Conservation (phyloP, 116 monocot genomes). For the Iris pallida region DNA sequence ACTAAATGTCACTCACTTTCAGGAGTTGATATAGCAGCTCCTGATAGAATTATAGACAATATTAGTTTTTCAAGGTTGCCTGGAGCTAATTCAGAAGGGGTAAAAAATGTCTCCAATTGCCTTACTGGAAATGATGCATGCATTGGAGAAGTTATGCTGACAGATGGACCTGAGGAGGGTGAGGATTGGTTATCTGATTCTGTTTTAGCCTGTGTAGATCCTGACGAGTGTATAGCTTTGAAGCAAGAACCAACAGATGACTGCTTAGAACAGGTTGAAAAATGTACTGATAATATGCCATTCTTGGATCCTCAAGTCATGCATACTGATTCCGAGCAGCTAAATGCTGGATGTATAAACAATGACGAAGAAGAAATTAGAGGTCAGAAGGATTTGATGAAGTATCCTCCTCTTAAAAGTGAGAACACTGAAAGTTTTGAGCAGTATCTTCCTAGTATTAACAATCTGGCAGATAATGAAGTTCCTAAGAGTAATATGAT, state of each 20-base stretch:
- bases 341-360: constrained; percentile 9
- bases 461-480: constrained; percentile 2
- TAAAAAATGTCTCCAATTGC: background rate
- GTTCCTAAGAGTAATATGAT: background rate
- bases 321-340: constrained; percentile 2
- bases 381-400: background rate
- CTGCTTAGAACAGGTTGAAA: background rate
- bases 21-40: constrained; percentile 4
- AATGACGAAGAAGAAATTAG: constrained; percentile 4
- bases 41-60: constrained; percentile 15
- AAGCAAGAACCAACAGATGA: constrained; percentile 21
- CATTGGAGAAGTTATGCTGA: constrained; percentile 5
- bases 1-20: constrained; percentile 6
- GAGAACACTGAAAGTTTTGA: constrained; percentile 6
- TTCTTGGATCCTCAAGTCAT: constrained; percentile 7
- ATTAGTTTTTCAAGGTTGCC: constrained; percentile 7
- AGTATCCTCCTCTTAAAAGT: background rate
- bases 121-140: constrained; percentile 12
- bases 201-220: constrained; percentile 1
- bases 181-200: constrained; percentile 21
- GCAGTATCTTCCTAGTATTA: background rate
- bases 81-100: constrained; percentile 7
- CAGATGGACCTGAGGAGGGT: constrained; percentile 13
- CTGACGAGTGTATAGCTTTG: constrained; percentile 9
- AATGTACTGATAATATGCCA: constrained; percentile 5